These are phyloP conservation scores for Friedmanniomyces simplex DNA, from an alignment of 495 filamentous ascomycete species.

Conservation along the genomic window DNA sequence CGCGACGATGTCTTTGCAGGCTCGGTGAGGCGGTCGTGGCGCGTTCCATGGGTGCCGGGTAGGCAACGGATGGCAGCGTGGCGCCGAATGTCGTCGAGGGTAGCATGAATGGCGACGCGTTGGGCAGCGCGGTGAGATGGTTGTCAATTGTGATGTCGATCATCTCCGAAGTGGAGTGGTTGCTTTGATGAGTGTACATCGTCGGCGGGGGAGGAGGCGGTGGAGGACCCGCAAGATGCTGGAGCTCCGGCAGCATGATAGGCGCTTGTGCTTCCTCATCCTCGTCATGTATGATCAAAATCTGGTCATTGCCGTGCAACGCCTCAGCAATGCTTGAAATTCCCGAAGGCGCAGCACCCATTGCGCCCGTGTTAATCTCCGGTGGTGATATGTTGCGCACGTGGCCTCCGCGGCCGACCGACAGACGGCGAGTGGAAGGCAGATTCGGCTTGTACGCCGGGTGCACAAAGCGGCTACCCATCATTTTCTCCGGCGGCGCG, in stretches of 20 bases:
- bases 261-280: conserved; percentile 34
- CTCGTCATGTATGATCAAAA: conserved; percentile 25
- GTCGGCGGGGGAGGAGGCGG: conserved; percentile 56
- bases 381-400: conserved; percentile 28
- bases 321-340: conserved; percentile 59
- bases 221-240: conserved; percentile 62
- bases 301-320: conserved; percentile 35
- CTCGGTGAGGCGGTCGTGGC: conserved; percentile 22
- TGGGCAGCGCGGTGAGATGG: too few species aligned
- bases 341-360: too few species aligned
- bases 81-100: conserved; percentile 3
- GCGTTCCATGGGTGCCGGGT: conserved; percentile 18
- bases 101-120: too few species aligned
- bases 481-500: conserved; percentile 27
- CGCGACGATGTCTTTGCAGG: conserved; percentile 28
- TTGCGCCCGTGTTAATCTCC: too few species aligned
- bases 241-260: conserved; percentile 72
- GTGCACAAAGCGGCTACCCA: conserved; percentile 7
- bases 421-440: conserved; percentile 11
- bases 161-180: conserved; percentile 21
- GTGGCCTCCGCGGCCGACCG: conserved; percentile 7
- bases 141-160: conserved; percentile 35
- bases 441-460: conserved; percentile 19
- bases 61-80: conserved; percentile 11
- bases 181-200: conserved; percentile 32